Percentiles rank a stretch among this genome's conserved stretches.
These are phyloP conservation scores for Candida succiphila DNA, from an alignment of 805 yeast species.

Conservation along the genomic window DNA sequence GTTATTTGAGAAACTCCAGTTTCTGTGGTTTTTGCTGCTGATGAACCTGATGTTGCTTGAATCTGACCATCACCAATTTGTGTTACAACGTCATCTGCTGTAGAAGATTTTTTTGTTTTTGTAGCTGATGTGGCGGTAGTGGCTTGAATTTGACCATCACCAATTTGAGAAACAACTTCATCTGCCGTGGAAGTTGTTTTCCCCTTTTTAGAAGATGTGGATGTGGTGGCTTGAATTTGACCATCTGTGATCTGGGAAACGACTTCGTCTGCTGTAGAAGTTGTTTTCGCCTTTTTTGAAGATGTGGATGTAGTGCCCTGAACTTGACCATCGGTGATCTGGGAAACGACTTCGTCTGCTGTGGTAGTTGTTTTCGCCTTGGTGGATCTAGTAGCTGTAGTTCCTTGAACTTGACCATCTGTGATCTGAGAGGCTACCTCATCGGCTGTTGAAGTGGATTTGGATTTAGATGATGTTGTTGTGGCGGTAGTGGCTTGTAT, in stretches of 20 bases:
- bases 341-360: conserved; percentile 23
- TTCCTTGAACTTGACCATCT: conserved; percentile 42
- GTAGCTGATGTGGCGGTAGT: conserved; percentile 26
- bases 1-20: conserved; percentile 13
- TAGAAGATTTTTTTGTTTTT: no score
- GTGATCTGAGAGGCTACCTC: conserved; percentile 33
- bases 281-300: conserved; percentile 2
- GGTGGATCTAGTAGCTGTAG: conserved; percentile 30
- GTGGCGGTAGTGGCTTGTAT: conserved; percentile 22
- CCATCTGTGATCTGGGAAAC: conserved; percentile 28
- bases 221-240: conserved; percentile 23
- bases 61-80: conserved; percentile 24
- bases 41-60: conserved; percentile 27
- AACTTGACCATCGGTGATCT: conserved; percentile 32
- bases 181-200: conserved; percentile 19
- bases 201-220: conserved; percentile 24
- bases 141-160: conserved; percentile 51
- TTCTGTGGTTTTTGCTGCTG: conserved; percentile 20
- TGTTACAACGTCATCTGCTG: conserved; percentile 33
- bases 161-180: conserved; percentile 45
- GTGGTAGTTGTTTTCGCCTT: conserved; percentile 18
- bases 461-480: conserved; percentile 27
- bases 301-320: conserved; percentile 32
- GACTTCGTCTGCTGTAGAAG: conserved; percentile 18
- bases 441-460: conserved; percentile 22